Percentiles rank a stretch among this genome's conserved stretches.
Evolutionary conservation across 306 rosid species (phyloP).

Genomic region (Ormosia semicastrata): DNA sequence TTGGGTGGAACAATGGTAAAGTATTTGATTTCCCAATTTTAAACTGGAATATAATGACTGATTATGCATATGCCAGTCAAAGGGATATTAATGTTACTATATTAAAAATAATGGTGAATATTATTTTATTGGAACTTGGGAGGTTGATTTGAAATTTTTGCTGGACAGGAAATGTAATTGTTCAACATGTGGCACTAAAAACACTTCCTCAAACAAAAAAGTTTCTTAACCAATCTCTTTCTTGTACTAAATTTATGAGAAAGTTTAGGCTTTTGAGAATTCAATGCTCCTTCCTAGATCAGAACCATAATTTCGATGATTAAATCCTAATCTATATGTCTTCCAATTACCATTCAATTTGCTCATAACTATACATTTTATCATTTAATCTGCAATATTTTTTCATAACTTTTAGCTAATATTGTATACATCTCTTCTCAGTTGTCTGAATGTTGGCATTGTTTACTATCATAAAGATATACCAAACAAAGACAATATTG

Average conservation of each 20-base stretch:
- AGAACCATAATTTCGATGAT: not conserved
- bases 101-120: not conserved
- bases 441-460: not conserved
- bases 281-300: not conserved
- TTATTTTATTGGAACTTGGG: not conserved
- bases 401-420: not conserved
- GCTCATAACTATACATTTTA: not conserved
- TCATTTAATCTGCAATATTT: not conserved
- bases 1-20: constrained; percentile 98
- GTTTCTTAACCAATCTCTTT: not conserved
- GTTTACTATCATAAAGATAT: constrained; percentile 1
- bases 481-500: not conserved
- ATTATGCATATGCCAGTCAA: not conserved
- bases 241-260: not conserved
- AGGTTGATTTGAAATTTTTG: not conserved
- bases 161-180: not conserved
- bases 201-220: not conserved
- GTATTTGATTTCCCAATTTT: constrained; percentile 11
- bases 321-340: not conserved
- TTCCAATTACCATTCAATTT: not conserved
- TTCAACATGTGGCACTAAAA: not conserved
- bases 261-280: not conserved
- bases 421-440: not conserved
- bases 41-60: not conserved
- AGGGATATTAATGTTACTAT: not conserved